Conservation (phyloP, 306 rosid species). For the Urtica urens region DNA sequence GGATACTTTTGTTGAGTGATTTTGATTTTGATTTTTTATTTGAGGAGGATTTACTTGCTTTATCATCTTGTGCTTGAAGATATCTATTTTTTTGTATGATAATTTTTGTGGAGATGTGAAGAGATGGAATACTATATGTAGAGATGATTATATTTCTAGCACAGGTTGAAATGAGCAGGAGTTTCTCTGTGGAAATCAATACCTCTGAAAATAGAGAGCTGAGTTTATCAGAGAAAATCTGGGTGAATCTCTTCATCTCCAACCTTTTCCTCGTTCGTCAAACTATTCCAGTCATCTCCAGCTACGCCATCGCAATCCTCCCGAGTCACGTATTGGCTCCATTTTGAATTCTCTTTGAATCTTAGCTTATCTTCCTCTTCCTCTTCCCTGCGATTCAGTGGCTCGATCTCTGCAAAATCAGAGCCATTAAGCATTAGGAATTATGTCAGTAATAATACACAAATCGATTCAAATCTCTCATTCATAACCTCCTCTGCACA, state of each 20-base stretch:
- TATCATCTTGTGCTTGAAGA: no score
- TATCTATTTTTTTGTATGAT: no score
- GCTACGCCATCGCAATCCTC: conserved; percentile 17
- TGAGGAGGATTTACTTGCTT: no score
- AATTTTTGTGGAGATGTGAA: no score
- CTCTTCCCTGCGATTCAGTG: background rate
- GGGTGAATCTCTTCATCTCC: conserved; percentile 72
- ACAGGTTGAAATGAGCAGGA: no score
- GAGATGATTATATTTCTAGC: no score
- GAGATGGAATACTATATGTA: no score
- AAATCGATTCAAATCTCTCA: background rate
- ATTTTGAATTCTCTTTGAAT: conserved; percentile 37
- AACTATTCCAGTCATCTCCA: background rate
- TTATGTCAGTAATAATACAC: no score
- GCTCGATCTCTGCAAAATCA: conserved; percentile 16
- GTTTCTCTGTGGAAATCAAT: no score
- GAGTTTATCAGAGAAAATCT: conserved; percentile 59
- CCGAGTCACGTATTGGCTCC: conserved; percentile 43
- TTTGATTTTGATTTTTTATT: no score
- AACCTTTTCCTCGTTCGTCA: conserved; percentile 39
- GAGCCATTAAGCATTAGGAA: no score
- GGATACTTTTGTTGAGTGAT: no score
- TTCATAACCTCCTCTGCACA: background rate
- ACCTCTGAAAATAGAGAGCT: background rate
- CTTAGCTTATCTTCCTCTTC: conserved; percentile 10